Evolutionary conservation across 2,329 filamentous ascomycete species (phyloP), one percentile per base, ranked within the genome.

Genomic region (Claviceps monticola): DNA sequence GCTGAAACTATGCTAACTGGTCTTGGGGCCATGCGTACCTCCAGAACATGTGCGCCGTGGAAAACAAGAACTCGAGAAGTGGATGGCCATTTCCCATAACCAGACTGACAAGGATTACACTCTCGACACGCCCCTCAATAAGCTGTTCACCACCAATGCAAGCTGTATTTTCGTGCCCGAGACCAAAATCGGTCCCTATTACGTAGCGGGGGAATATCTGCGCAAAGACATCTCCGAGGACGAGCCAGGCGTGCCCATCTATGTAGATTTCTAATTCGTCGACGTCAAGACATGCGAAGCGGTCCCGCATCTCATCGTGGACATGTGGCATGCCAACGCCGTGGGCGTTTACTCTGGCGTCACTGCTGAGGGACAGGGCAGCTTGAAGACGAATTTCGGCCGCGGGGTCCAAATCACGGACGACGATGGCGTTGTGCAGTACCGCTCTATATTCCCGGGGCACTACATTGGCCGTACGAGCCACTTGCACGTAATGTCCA

Each of bases 331-430:
- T 56, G 67, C 66, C 61, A 73, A 74, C 57, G 58, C 70, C 16
- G 71, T 70, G 2, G 70, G 71, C 36, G 68, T 72, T 26, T 74
- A 74, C 61, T 68, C 64, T 7, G 70, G 71, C 50, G 62, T 72
- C 45, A 57, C 63, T 23, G 58, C 60, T 37, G 57, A 53, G 21
- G 65, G 64, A 23, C 70, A 71, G 53, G 67, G 64, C 17, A 62
- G 65, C 53, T 50, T 69, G 41, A 55, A 67, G 56, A 62, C 56
- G 21, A 70, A 68, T 37, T 68, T 61, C 54, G 63, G 68, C 16
- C 70, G 71, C 51, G 70, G 69, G 26, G 58, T 71, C 46, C 68
- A 71, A 56, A 52, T 59, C 44, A 70, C 68, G 23, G 65, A 71
- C 53, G 19, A 54, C 21, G 64, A 71, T 52, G 70, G 71, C 49